Percentiles rank a stretch among this genome's conserved stretches.
Evolutionary conservation across 2,329 filamentous ascomycete species (phyloP).

Genomic region (Alternaria consortialis): DNA sequence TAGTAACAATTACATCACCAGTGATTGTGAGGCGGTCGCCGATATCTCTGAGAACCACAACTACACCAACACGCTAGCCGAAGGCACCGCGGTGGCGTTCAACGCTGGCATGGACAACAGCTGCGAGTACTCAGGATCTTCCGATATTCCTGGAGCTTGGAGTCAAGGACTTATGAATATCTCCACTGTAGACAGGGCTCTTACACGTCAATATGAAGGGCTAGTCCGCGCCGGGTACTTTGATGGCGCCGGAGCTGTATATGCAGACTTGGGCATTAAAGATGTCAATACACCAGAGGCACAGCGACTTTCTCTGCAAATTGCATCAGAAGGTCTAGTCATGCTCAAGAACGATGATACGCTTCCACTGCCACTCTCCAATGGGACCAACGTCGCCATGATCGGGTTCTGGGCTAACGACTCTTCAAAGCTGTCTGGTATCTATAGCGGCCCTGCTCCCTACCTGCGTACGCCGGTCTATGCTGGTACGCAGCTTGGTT

Average conservation of each 20-base stretch:
- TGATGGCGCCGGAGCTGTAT: constrained; percentile 60
- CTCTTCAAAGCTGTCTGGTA: constrained; percentile 66
- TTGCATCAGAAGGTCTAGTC: no score
- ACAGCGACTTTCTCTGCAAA: constrained; percentile 34
- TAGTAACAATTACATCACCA: constrained; percentile 69
- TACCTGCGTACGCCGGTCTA: constrained; percentile 60
- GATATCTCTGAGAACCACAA: constrained; percentile 65
- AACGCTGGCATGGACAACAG: constrained; percentile 64
- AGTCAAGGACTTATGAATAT: constrained; percentile 49
- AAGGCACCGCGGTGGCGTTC: constrained; percentile 58
- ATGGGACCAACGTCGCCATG: constrained; percentile 59
- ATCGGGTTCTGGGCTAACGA: constrained; percentile 68
- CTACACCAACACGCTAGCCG: constrained; percentile 50
- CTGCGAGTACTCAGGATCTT: constrained; percentile 57
- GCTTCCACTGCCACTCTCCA: constrained; percentile 41
- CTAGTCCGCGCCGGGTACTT: constrained; percentile 61
- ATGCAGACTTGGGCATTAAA: constrained; percentile 60
- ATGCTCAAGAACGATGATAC: no score
- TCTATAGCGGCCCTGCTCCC: constrained; percentile 60
- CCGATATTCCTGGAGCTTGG: constrained; percentile 26
- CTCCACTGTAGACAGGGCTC: constrained; percentile 55
- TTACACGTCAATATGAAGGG: no score
- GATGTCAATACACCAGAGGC: constrained; percentile 66
- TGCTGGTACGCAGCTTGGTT: constrained; percentile 59
- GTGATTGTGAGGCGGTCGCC: constrained; percentile 70